These are phyloP conservation scores for Metroxylon sagu DNA, from an alignment of 176 grass and related monocot genomes.

Conservation along the genomic window DNA sequence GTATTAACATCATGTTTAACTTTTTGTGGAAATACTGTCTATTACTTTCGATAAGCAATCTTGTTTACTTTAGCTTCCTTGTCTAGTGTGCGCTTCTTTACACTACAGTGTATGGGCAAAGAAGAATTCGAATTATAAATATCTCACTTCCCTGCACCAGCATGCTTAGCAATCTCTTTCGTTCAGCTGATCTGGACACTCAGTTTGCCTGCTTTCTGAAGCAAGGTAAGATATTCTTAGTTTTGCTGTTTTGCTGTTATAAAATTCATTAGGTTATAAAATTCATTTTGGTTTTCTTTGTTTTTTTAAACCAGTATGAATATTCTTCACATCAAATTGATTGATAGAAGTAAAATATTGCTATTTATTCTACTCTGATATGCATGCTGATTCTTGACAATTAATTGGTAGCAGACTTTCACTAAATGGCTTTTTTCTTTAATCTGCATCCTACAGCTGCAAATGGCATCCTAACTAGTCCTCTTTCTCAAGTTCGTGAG, in stretches of 20 bases:
- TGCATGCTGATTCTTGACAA: too few relatives aligned
- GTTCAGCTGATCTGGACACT: constrained; percentile 69
- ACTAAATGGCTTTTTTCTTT: neutral
- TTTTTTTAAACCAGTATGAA: too few relatives aligned
- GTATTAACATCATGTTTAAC: neutral
- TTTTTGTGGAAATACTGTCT: neutral
- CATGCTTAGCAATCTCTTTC: constrained; percentile 61
- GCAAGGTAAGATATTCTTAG: constrained; percentile 46
- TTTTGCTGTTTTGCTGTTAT: neutral
- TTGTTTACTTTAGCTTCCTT: constrained; percentile 5
- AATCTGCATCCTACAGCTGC: constrained; percentile 30
- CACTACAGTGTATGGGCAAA: constrained; percentile 72
- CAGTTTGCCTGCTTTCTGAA: constrained; percentile 83
- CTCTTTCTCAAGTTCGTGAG: constrained; percentile 51
- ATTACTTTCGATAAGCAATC: neutral
- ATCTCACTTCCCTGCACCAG: constrained; percentile 72
- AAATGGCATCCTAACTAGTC: constrained; percentile 44
- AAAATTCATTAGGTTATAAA: neutral
- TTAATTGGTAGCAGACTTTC: too few relatives aligned
- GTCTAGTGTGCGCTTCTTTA: constrained; percentile 85
- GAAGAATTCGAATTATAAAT: constrained; percentile 84
- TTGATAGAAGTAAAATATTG: too few relatives aligned
- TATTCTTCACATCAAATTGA: too few relatives aligned
- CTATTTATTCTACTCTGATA: too few relatives aligned
- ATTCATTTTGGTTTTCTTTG: too few relatives aligned